These are phyloP conservation scores for Terana coerulea DNA, from an alignment of 768 basidiomycete species.

Conservation along the genomic window DNA sequence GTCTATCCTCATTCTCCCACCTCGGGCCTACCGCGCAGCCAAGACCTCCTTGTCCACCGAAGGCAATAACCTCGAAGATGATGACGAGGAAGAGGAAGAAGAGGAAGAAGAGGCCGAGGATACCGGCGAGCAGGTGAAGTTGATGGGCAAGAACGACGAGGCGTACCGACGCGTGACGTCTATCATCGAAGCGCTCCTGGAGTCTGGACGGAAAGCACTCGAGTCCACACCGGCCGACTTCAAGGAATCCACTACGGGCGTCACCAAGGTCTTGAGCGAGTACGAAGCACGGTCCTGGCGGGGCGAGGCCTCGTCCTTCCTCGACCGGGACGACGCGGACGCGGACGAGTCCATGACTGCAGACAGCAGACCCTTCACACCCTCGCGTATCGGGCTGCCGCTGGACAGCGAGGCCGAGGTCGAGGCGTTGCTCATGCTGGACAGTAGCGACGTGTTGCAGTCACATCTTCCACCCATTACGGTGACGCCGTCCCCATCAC, in stretches of 20 bases:
- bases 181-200: conserved; percentile 61
- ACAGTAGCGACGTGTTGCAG: conserved; percentile 16
- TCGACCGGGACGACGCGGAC: conserved; percentile 11
- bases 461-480: conserved; percentile 38
- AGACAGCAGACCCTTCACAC: conserved; percentile 16
- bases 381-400: conserved; percentile 19
- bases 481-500: conserved; percentile 36
- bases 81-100: conserved; percentile 28
- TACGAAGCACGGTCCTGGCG: conserved; percentile 67
- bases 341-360: conserved; percentile 10
- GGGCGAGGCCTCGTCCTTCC: conserved; percentile 19
- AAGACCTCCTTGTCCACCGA: conserved; percentile 47
- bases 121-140: conserved; percentile 34
- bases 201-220: conserved; percentile 57
- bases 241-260: conserved; percentile 34
- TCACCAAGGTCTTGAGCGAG: conserved; percentile 66
- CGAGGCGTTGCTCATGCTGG: conserved; percentile 20
- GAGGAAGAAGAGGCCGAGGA: conserved; percentile 40
- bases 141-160: conserved; percentile 43
- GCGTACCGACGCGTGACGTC: conserved; percentile 58
- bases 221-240: conserved; percentile 54
- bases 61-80: conserved; percentile 34
- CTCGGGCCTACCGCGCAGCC: conserved; percentile 53
- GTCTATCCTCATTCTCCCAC: conserved; percentile 74
- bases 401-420: conserved; percentile 27